A percentile compares a stretch with the other conserved stretches of the same genome.
Conservation (phyloP, 495 filamentous ascomycete species). For the Copromyces sp. region DNA sequence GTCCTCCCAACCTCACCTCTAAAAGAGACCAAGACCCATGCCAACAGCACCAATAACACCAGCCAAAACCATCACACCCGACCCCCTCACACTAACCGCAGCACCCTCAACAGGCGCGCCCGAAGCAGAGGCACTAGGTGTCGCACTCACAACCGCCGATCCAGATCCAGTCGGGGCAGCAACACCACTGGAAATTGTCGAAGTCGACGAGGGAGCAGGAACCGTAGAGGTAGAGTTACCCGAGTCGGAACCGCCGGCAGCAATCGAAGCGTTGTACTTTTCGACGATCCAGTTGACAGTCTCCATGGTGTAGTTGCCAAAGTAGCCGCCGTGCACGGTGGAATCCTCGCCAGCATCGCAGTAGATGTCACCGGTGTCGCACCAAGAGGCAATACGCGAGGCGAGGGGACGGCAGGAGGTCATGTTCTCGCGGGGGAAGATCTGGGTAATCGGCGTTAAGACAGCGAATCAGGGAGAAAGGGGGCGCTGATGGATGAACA, state of each 20-base stretch:
- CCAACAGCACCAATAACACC: not conserved
- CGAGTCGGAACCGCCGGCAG: not conserved
- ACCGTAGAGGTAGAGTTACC: not conserved
- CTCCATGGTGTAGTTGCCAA: slow-evolving; percentile 11
- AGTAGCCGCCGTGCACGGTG: slow-evolving; percentile 14
- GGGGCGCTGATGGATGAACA: not conserved
- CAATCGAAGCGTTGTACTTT: slow-evolving; percentile 10
- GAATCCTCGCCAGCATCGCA: slow-evolving; percentile 13
- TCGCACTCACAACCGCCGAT: not conserved
- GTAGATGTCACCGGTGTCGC: slow-evolving; percentile 19
- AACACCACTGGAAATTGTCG: not conserved
- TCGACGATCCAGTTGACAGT: slow-evolving; percentile 14
- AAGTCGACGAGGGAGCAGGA: not conserved
- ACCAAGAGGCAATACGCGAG: slow-evolving; percentile 10
- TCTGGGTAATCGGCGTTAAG: not conserved
- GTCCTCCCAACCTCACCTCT: not conserved
- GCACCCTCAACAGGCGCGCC: not conserved
- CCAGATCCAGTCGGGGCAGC: not conserved
- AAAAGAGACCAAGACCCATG: not conserved
- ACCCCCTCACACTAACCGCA: not conserved
- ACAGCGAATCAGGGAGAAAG: not conserved
- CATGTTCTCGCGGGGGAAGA: slow-evolving; percentile 10
- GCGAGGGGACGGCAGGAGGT: slow-evolving; percentile 10
- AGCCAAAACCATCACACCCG: not conserved
- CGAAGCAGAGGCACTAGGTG: not conserved